Base-by-base conservation (phyloP, 1,139 yeast genomes). In the Pneumocystis jirovecii region DNA sequence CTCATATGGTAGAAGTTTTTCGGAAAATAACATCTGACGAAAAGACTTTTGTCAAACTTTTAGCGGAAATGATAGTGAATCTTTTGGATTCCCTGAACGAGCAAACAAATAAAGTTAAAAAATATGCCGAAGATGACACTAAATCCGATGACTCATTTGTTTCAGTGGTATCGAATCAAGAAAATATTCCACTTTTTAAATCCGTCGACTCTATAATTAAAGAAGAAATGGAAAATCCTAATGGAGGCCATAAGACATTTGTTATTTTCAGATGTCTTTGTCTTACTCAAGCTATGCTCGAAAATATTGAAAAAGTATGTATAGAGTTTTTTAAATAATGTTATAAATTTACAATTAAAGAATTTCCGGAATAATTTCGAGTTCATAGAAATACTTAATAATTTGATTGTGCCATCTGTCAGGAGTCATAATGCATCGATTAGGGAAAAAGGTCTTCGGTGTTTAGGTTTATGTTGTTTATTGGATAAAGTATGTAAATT, bases 31-130 rank as follows among this genome's bases (percentile, higher is more conserved):
- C 96, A 1, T 84, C 86, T 59, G 87, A 82, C 73, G 96, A 89
- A 71, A 82, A 85, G 67, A 96, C 91, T 76, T 90, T 90, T 73
- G 83, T 89, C 31, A 83, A 88, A 60, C 86, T 89, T 83, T 82
- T 89, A 25, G 83, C 87, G n/a, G 97, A 91, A 77, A 83, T 89
- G 31, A 85, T 90, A 57, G 85, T 90, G 56, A 97, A 91, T 78
- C 80, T 90, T 61, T 82, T 90, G 73, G 96, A 89, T 74, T 82
- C 70, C 8, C 67, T 72, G 10, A 70, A 85, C 8, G 86, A 81
- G 62, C 77, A 81, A 65, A 81, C 77, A 17, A 39, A 44, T 34
- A 67, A 66, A 21, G 25, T 44, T 61, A 57, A 65, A 65, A n/a
- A 63, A 17, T 40, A 6, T 56, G 62, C 68, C 62, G 70, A 67